These are phyloP conservation scores for Hyphopichia fennica DNA, from an alignment of 1,139 yeast species.

Conservation along the genomic window DNA sequence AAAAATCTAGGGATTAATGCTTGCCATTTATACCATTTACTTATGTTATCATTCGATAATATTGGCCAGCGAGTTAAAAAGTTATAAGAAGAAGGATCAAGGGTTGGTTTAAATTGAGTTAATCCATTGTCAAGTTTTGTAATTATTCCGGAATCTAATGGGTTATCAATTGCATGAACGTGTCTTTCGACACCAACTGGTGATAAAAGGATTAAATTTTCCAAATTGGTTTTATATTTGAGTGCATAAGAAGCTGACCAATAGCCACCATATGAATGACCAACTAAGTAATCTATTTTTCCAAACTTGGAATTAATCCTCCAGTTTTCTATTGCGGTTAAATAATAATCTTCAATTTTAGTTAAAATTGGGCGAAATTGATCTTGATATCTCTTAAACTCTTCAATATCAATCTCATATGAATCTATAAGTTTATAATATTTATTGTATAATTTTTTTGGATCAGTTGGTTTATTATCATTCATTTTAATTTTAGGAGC, in stretches of 20 bases:
- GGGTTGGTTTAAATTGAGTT: constrained; percentile 24
- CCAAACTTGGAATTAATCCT: constrained; percentile 28
- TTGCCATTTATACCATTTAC: constrained; percentile 41
- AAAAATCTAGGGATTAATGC: constrained; percentile 46
- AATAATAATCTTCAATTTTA: constrained; percentile 39
- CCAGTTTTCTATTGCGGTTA: constrained; percentile 41
- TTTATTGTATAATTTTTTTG: constrained; percentile 34
- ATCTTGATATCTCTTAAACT: constrained; percentile 28
- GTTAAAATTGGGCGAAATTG: constrained; percentile 45
- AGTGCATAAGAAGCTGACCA: constrained; percentile 46
- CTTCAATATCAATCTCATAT: constrained; percentile 26
- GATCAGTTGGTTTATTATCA: constrained; percentile 31
- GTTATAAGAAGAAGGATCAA: constrained; percentile 37
- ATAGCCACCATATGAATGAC: constrained; percentile 50
- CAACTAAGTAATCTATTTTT: constrained; percentile 41
- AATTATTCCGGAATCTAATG: constrained; percentile 14
- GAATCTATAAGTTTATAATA: constrained; percentile 44
- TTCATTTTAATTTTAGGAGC: constrained; percentile 30
- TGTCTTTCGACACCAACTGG: constrained; percentile 90
- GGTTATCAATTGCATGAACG: constrained; percentile 59
- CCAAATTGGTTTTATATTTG: constrained; percentile 55
- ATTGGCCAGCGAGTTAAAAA: constrained; percentile 50
- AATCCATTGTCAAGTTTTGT: not conserved
- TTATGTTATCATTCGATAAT: constrained; percentile 27
- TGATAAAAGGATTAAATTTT: constrained; percentile 69